Base-by-base conservation (phyloP, 2,329 filamentous ascomycete species). In the Claviceps purpurea region DNA sequence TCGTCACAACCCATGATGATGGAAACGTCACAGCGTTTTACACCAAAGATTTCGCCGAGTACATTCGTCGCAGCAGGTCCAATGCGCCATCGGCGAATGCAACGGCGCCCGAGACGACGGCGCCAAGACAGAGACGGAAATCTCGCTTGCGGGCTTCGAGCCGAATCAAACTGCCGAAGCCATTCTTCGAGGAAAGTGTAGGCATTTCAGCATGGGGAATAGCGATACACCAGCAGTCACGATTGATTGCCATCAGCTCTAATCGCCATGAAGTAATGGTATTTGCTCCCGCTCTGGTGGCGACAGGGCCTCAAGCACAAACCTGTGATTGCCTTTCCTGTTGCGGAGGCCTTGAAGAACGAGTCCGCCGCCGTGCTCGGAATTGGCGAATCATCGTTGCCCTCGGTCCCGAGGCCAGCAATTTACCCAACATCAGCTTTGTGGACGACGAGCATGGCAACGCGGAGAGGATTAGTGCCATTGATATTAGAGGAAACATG, bases 131-230 rank as follows among this genome's bases (percentile, higher is more conserved):
- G n/a, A 22, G 34, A 16, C 37, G 14, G 11, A n/a, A 38, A 3
- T 22, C 38, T n/a, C 16, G n/a, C 5, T 30, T 38, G 11, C 24
- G 26, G 16, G 20, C 30, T 14, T 63, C 13, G 26, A 26, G 44
- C 44, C 4, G 16, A 18, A 16, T 13, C 8, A 54, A 49, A 26
- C 14, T 20, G 22, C 58, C 70, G 54, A 60, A 58, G 51, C 70
- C 71, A 0, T 87, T 95, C 61, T 87, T 95, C 53, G 79, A 81
- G 54, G 78, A 85, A 40, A 89, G 86, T 62, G 89, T 95, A 2
- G 79, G 79, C 1, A 70, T 69, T 24, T 91, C 87, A 54, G 91
- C 90, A 2, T 98, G 93, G 93, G 93, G 91, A 0, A 68, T 95
- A 47, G 85, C 89, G 7, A 76, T 95, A 11, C 91, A 97, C 64